Percentiles rank a stretch among this genome's conserved stretches.
These are phyloP conservation scores for Cordyceps tenuipes DNA, from an alignment of 2,329 filamentous ascomycete genomes.

Conservation along the genomic window DNA sequence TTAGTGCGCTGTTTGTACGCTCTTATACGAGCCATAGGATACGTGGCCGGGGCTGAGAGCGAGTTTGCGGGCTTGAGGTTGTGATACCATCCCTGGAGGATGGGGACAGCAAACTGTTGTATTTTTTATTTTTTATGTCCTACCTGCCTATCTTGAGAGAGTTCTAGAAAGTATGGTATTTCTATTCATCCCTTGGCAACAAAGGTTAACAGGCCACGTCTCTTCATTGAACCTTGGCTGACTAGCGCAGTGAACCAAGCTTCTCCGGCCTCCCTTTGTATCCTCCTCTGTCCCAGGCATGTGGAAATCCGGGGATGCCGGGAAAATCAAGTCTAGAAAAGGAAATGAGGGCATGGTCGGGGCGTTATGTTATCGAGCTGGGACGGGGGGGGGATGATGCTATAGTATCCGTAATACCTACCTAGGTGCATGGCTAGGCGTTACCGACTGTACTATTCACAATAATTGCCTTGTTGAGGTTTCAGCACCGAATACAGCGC, in stretches of 20 bases:
- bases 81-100: not conserved
- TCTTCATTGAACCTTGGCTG: not conserved
- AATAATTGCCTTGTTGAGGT: not conserved
- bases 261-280: not conserved
- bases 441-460: too few relatives aligned
- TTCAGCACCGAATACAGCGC: too few relatives aligned
- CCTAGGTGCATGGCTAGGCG: too few relatives aligned
- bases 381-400: not conserved
- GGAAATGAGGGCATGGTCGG: not conserved
- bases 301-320: not conserved
- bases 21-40: not conserved
- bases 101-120: not conserved
- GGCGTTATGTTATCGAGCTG: slow-evolving; percentile 2
- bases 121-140: not conserved
- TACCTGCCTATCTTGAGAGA: not conserved
- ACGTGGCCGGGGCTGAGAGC: not conserved
- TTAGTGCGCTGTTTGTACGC: not conserved
- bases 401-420: not conserved
- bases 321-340: not conserved
- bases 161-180: not conserved
- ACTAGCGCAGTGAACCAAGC: not conserved
- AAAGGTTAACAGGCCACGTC: not conserved
- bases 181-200: not conserved
- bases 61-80: not conserved
- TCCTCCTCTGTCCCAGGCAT: not conserved